Evolutionary conservation across 192 early-diverging fungal genomes (phyloP).

Genomic region (Irineochytrium annulatum): DNA sequence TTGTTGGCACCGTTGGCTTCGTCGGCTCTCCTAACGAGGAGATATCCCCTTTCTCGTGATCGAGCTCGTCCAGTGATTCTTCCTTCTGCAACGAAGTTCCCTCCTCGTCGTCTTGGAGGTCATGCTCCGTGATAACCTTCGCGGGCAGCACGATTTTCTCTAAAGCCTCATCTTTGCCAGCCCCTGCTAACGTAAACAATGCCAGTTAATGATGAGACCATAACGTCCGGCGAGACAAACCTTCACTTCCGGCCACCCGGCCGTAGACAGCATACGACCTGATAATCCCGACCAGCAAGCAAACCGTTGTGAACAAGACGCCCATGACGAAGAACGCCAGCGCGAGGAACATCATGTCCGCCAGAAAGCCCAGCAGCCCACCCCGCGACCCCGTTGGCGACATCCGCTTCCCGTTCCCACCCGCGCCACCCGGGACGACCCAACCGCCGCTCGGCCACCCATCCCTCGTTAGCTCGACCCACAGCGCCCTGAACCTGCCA

Average conservation of each 20-base stretch:
- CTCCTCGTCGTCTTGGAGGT: conserved; percentile 11
- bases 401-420: too few relatives aligned
- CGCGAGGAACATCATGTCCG: conserved; percentile 7
- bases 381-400: too few relatives aligned
- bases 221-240: too few relatives aligned
- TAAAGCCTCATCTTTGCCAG: background rate
- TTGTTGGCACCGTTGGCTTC: background rate
- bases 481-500: too few relatives aligned
- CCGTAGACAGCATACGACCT: conserved; percentile 18
- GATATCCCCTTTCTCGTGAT: conserved; percentile 23
- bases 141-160: background rate
- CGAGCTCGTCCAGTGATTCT: too few relatives aligned
- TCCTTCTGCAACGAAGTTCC: conserved; percentile 24
- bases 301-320: conserved; percentile 9
- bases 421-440: conserved; percentile 5
- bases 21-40: background rate
- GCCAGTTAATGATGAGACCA: too few relatives aligned
- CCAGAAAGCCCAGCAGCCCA: background rate
- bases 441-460: conserved; percentile 18
- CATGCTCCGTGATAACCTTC: background rate
- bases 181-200: too few relatives aligned
- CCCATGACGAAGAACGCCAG: conserved; percentile 5
- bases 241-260: too few relatives aligned
- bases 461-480: conserved; percentile 5
- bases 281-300: conserved; percentile 9